These are phyloP conservation scores for Myxozyma neotropica DNA, from an alignment of 805 yeast genomes.

Conservation along the genomic window DNA sequence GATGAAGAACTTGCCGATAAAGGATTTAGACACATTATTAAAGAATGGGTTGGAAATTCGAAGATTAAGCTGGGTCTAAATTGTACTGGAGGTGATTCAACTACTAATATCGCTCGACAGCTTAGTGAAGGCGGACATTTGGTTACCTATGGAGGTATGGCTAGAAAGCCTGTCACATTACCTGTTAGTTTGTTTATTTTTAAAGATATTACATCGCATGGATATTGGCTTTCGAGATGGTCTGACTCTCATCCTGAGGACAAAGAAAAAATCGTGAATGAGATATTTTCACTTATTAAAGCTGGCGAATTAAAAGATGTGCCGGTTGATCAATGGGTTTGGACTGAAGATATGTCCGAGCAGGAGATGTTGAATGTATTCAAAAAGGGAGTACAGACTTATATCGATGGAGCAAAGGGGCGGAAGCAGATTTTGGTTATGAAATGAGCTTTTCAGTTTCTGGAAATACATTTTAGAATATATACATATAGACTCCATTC, in stretches of 20 bases:
- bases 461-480: not conserved
- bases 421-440: slow-evolving; percentile 49
- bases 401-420: slow-evolving; percentile 44
- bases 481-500: not conserved
- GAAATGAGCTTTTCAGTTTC: slow-evolving; percentile 23
- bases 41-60: slow-evolving; percentile 49
- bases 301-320: slow-evolving; percentile 57
- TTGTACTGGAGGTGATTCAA: slow-evolving; percentile 90
- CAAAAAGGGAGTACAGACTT: slow-evolving; percentile 49
- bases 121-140: slow-evolving; percentile 71
- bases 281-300: slow-evolving; percentile 60
- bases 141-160: slow-evolving; percentile 97
- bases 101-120: slow-evolving; percentile 81
- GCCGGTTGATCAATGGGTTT: slow-evolving; percentile 48
- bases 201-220: slow-evolving; percentile 80
- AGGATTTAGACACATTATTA: slow-evolving; percentile 61
- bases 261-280: slow-evolving; percentile 58
- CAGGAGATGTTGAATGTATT: slow-evolving; percentile 50
- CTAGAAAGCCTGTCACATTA: slow-evolving; percentile 87
- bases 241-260: slow-evolving; percentile 60
- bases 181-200: slow-evolving; percentile 90
- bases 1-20: slow-evolving; percentile 79
- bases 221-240: slow-evolving; percentile 89
- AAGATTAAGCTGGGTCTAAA: slow-evolving; percentile 76
- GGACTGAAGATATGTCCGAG: slow-evolving; percentile 45